A percentile compares a stretch with the other conserved stretches of the same genome.
Conservation (phyloP, 805 yeast species). For the Sugiyamaella americana region DNA sequence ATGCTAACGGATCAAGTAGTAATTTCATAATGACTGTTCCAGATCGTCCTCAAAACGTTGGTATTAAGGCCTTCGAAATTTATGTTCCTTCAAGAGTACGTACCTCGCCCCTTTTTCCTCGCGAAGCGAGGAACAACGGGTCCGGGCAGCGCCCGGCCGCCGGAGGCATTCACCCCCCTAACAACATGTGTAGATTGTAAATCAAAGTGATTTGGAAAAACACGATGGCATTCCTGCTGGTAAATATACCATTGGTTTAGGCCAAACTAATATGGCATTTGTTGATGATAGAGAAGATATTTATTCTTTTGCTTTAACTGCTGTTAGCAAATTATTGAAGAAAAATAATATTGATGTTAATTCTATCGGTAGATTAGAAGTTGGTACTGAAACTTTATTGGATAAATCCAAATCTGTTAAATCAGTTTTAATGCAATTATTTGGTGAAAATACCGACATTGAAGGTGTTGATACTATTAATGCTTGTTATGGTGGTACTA, state of each 20-base stretch:
- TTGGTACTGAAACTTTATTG: conserved; percentile 94
- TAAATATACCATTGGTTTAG: conserved; percentile 96
- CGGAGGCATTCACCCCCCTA: not conserved
- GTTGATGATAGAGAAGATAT: conserved; percentile 97
- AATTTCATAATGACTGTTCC: conserved; percentile 1
- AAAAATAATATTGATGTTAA: conserved; percentile 78
- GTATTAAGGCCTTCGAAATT: conserved; percentile 93
- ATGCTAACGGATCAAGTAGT: too few relatives aligned
- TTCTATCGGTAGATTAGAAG: conserved; percentile 89
- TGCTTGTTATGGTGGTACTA: conserved; percentile 98
- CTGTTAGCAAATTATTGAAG: conserved; percentile 62
- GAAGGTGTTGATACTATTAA: conserved; percentile 95
- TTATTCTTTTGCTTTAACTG: conserved; percentile 93
- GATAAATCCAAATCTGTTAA: conserved; percentile 97
- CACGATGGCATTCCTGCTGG: conserved; percentile 86
- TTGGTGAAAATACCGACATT: conserved; percentile 80
- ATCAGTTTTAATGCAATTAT: conserved; percentile 89
- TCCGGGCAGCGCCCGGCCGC: conserved; percentile 1
- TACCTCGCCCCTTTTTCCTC: conserved; percentile 10
- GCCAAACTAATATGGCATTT: conserved; percentile 97
- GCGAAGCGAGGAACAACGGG: not conserved
- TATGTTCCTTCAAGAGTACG: conserved; percentile 74
- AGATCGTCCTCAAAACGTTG: conserved; percentile 67
- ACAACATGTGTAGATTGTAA: conserved; percentile 40
- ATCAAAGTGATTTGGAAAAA: conserved; percentile 80